These are phyloP conservation scores for Cudoniella acicularis DNA, from an alignment of 495 filamentous ascomycete genomes.

Conservation along the genomic window DNA sequence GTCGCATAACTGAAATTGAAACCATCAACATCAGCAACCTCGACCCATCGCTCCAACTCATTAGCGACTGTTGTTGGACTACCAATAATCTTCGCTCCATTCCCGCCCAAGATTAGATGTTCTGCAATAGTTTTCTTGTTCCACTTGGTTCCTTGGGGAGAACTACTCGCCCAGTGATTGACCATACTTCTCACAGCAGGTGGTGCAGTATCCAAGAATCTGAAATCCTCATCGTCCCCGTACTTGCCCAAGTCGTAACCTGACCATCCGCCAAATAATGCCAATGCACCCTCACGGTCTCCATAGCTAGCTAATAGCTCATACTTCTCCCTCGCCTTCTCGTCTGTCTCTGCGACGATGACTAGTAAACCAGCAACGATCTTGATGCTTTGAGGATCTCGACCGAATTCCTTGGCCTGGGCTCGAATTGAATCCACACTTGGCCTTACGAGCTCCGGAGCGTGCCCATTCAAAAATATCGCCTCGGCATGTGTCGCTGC, in stretches of 20 bases:
- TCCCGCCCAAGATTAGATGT: slow-evolving; percentile 56
- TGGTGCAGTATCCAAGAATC: slow-evolving; percentile 13
- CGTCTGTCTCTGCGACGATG: slow-evolving; percentile 46
- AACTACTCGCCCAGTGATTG: slow-evolving; percentile 59
- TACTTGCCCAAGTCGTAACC: slow-evolving; percentile 56
- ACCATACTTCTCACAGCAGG: slow-evolving; percentile 38
- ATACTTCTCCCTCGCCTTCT: slow-evolving; percentile 50
- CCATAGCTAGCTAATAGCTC: slow-evolving; percentile 46
- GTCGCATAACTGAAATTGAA: slow-evolving; percentile 43
- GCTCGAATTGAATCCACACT: slow-evolving; percentile 48
- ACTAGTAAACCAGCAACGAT: slow-evolving; percentile 44
- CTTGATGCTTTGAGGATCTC: slow-evolving; percentile 50
- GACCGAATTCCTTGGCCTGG: slow-evolving; percentile 39
- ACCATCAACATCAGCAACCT: slow-evolving; percentile 62
- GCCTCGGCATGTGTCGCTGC: slow-evolving; percentile 62
- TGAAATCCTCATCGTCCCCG: slow-evolving; percentile 52
- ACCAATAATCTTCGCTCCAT: slow-evolving; percentile 52
- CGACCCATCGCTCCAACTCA: slow-evolving; percentile 57
- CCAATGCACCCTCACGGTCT: slow-evolving; percentile 53
- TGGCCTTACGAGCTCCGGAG: slow-evolving; percentile 39
- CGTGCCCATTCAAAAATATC: slow-evolving; percentile 52
- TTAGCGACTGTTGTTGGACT: slow-evolving; percentile 57
- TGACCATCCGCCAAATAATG: slow-evolving; percentile 61
- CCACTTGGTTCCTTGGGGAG: slow-evolving; percentile 13
- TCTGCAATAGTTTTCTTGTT: slow-evolving; percentile 41